Percentiles rank a stretch among this genome's conserved stretches.
These are phyloP conservation scores for Trichoderma asperelloides DNA, from an alignment of 495 filamentous ascomycete species.

Conservation along the genomic window DNA sequence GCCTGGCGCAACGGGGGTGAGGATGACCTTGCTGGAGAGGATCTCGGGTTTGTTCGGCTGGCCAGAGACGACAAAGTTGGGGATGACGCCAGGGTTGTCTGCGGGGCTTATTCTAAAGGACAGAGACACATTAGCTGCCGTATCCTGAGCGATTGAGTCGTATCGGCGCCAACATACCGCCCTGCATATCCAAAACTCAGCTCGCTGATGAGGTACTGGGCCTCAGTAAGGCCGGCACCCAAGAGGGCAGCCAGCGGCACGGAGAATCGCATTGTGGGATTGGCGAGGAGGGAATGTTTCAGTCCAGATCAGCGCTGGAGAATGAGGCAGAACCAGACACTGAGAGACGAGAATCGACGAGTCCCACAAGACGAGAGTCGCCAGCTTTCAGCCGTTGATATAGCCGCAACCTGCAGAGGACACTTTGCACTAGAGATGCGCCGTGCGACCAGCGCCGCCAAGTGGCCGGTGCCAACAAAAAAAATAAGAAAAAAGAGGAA, in stretches of 20 bases:
- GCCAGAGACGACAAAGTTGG: conserved; percentile 59
- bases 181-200: conserved; percentile 70
- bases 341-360: background rate
- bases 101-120: conserved; percentile 33
- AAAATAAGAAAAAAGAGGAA: background rate
- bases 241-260: conserved; percentile 38
- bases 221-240: conserved; percentile 50
- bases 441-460: background rate
- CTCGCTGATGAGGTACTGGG: conserved; percentile 47
- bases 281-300: background rate
- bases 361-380: background rate
- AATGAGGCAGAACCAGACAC: background rate
- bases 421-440: conserved; percentile 2
- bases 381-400: background rate
- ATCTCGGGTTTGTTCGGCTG: conserved; percentile 62
- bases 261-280: conserved; percentile 31
- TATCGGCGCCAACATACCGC: conserved; percentile 39
- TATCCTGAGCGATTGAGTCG: background rate
- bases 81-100: conserved; percentile 23
- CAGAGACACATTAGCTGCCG: background rate
- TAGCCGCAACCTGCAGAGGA: background rate
- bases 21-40: conserved; percentile 82
- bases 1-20: conserved; percentile 83
- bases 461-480: background rate
- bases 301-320: background rate